Percentiles rank a stretch among this genome's conserved stretches.
These are phyloP conservation scores for Solanum stenotomum DNA, from an alignment of 257 asterid species.

Conservation along the genomic window DNA sequence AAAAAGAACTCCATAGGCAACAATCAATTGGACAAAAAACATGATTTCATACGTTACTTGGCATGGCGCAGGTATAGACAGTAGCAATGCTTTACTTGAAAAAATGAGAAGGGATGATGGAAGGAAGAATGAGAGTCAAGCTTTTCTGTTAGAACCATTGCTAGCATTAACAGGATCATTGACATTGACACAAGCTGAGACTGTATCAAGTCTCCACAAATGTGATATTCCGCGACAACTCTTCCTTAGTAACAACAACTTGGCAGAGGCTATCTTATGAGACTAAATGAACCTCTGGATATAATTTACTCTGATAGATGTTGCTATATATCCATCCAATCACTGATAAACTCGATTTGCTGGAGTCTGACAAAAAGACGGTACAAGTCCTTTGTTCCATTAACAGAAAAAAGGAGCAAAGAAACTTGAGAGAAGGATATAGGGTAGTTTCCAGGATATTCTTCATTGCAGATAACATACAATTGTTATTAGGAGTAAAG, in stretches of 20 bases:
- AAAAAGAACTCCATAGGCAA: background rate
- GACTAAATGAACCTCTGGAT: constrained; percentile 13
- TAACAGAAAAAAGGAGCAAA: background rate
- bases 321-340: constrained; percentile 10
- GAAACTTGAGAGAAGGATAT: background rate
- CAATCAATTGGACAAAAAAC: background rate
- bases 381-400: background rate
- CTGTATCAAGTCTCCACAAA: constrained; percentile 45
- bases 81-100: constrained; percentile 49
- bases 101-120: constrained; percentile 50
- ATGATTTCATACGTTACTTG: background rate
- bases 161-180: constrained; percentile 44
- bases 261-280: constrained; percentile 55
- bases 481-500: background rate
- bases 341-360: background rate
- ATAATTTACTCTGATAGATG: background rate
- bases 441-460: background rate
- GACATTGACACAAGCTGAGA: constrained; percentile 47
- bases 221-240: constrained; percentile 48
- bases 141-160: constrained; percentile 48
- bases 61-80: constrained; percentile 56
- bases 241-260: constrained; percentile 26
- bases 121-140: constrained; percentile 39
- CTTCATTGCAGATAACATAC: background rate
- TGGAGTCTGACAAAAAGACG: background rate